Evolutionary conservation across 257 asterid species (phyloP).

Genomic region (Petunia secreta): DNA sequence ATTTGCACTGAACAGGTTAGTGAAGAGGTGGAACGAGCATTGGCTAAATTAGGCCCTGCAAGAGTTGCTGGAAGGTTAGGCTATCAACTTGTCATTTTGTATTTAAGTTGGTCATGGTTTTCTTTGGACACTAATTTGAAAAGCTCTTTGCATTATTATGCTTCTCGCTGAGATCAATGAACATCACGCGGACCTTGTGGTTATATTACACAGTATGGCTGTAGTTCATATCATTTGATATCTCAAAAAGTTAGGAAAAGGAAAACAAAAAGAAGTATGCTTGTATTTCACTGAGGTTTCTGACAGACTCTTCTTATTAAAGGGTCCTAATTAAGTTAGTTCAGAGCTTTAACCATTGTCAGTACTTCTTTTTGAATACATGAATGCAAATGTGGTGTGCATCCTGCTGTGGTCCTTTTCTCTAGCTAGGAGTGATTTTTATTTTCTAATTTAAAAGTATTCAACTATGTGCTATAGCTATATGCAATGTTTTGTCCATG

Average conservation of each 20-base stretch:
- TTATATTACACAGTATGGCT: background rate
- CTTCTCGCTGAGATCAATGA: conserved; percentile 7
- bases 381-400: background rate
- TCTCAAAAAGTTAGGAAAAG: background rate
- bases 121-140: background rate
- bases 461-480: background rate
- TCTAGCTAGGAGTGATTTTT: background rate
- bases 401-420: background rate
- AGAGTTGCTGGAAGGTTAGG: conserved; percentile 75
- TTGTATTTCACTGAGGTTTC: background rate
- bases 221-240: background rate
- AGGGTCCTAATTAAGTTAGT: background rate
- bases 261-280: background rate
- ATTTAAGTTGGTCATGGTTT: background rate
- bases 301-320: background rate
- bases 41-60: conserved; percentile 94
- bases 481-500: too few relatives aligned
- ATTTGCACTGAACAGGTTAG: conserved; percentile 69
- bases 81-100: background rate
- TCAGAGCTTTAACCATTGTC: background rate
- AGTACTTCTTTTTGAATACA: background rate
- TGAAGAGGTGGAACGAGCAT: conserved; percentile 97
- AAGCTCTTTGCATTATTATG: background rate
- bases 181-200: conserved; percentile 10
- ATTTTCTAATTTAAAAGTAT: background rate